Evolutionary conservation across 2,329 filamentous ascomycete genomes (phyloP).

Genomic region (Sarocladiaceae sp.): DNA sequence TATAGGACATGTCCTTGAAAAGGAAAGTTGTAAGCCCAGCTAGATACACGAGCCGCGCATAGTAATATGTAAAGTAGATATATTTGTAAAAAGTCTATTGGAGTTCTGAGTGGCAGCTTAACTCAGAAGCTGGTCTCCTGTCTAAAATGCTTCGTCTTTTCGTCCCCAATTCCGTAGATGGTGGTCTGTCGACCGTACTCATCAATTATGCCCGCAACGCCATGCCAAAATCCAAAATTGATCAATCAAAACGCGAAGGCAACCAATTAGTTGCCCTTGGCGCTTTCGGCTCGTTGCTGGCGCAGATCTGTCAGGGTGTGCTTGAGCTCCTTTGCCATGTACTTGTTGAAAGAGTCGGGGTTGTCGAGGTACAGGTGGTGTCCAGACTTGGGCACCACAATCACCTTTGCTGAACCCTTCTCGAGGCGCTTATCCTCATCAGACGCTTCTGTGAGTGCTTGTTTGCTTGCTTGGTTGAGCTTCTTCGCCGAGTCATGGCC

Average conservation of each 20-base stretch:
- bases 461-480: conserved; percentile 63
- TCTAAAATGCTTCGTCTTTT: not conserved
- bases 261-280: conserved; percentile 21
- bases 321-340: conserved; percentile 49
- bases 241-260: not conserved
- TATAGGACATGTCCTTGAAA: no score
- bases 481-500: conserved; percentile 77
- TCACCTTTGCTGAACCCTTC: conserved; percentile 76
- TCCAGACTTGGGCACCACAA: conserved; percentile 63
- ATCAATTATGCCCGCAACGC: conserved; percentile 3
- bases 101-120: not conserved
- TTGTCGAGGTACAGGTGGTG: conserved; percentile 60
- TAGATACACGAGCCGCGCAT: no score
- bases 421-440: conserved; percentile 67
- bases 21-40: no score
- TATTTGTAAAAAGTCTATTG: conserved; percentile 7
- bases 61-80: no score
- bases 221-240: not conserved
- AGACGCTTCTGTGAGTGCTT: conserved; percentile 56
- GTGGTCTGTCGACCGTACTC: not conserved
- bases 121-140: not conserved
- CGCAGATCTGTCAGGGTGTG: conserved; percentile 30
- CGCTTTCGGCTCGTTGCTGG: conserved; percentile 17
- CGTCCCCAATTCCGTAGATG: conserved; percentile 1
- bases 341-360: conserved; percentile 51